Base-by-base conservation (phyloP, 345 rosid species). In the Firmiana major region DNA sequence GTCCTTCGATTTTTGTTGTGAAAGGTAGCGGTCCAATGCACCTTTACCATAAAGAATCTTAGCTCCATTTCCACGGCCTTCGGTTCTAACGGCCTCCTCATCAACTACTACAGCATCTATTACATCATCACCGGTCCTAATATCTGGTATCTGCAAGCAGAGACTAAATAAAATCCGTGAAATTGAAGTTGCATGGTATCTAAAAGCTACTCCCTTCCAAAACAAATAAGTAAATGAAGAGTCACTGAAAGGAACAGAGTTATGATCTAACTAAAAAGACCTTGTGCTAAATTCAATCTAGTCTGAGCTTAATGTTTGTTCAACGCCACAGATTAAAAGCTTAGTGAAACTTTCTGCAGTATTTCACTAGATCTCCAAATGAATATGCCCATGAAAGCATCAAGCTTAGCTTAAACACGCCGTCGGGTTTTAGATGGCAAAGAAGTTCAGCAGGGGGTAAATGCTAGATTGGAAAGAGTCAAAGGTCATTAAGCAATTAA, bases 91-190 rank as follows among this genome's bases (percentile, higher is more conserved):
- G 9, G 96, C 92, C 72, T 90, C 97, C 55, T 92, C 90, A 17
- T 96, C 97, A 21, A 97, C 92, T 58, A 97, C 90, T 19, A 92
- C 99, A 1, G 93, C 98, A 69, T 92, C 98, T 83, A 97, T 94
- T 71, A 90, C 76, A 59, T 87, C 88, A 5, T 86, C 91, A 13
- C 92, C 97, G 0, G 83, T 84, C 79, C 95, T 86, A 40, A 83
- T 88, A 49, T 94, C 98, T 0, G 99, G 99, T 77, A 97, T 94
- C 99, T 97, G 87, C 84, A 67, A 62, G 67, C 24, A 51, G 40
- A 24, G 49, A n/a, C 12, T 3, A 12, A 38, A 73, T 10, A 45
- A 71, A 51, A 71, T 34, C 28, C 19, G 51, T 53, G 2, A 53
- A 7, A 7, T 31, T 10, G 7, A n/a, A 3, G 9, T 19, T 49